Conservation (phyloP, 495 filamentous ascomycete genomes). For the Daldinia concentrica region DNA sequence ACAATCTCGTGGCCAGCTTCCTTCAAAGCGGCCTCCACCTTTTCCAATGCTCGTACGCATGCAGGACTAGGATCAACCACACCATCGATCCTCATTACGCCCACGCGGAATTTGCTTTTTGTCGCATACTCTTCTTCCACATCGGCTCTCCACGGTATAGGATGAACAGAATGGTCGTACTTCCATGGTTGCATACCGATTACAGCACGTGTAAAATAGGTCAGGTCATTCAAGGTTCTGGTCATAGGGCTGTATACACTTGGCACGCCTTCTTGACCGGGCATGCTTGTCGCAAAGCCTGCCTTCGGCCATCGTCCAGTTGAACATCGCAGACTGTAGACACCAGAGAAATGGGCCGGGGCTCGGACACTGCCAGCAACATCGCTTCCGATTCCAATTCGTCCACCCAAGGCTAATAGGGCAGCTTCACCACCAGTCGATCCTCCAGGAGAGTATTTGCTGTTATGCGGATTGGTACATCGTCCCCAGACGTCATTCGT, state of each 20-base stretch:
- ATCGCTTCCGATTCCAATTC: conserved; percentile 95
- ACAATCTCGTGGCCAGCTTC: conserved; percentile 79
- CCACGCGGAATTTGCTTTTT: conserved; percentile 73
- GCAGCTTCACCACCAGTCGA: conserved; percentile 91
- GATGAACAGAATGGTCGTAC: conserved; percentile 87
- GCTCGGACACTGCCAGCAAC: conserved; percentile 91
- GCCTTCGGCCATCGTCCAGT: conserved; percentile 94
- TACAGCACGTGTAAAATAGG: conserved; percentile 83
- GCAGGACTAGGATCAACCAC: conserved; percentile 90
- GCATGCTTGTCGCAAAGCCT: conserved; percentile 89
- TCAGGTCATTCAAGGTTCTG: conserved; percentile 82
- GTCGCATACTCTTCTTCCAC: conserved; percentile 66
- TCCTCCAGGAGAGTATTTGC: conserved; percentile 87
- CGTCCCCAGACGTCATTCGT: conserved; percentile 90
- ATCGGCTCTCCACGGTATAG: conserved; percentile 78
- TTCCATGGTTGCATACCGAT: conserved; percentile 90
- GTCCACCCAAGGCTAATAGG: conserved; percentile 82
- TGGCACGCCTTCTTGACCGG: conserved; percentile 90
- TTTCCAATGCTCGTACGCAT: conserved; percentile 78
- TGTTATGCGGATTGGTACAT: conserved; percentile 83
- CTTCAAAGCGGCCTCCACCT: conserved; percentile 71
- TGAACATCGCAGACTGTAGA: conserved; percentile 90
- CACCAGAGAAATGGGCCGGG: conserved; percentile 90
- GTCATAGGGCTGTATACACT: conserved; percentile 95
- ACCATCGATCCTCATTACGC: conserved; percentile 81